Evolutionary conservation across 257 asterid species (phyloP), one percentile per base, ranked within the genome.

Genomic region (Ligustrum vulgare): DNA sequence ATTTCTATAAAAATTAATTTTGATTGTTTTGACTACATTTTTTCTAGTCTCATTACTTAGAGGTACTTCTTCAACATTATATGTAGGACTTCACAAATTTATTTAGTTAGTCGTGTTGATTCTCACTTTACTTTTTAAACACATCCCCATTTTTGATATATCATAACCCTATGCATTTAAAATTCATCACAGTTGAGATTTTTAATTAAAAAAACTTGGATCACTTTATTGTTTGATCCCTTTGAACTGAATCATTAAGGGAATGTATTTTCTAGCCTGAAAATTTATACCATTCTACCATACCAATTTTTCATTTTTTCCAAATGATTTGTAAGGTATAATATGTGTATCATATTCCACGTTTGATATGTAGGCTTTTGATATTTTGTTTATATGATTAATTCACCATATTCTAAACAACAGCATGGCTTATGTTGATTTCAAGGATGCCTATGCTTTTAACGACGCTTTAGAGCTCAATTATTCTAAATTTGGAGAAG

Each of bases 351-450:
- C 62, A 51, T 51, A 51, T 18, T 18, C 8, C 23, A 49, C n/a
- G 7, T 23, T 18, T n/a, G n/a, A n/a, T n/a, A n/a, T n/a, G n/a
- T n/a, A n/a, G n/a, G n/a, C n/a, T n/a, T n/a, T n/a, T n/a, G n/a
- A 51, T 51, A 51, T 51, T 51, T 51, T 6, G 8, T 51, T 51
- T 18, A 51, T 51, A 23, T 51, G 62, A 51, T 51, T 8, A 33
- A 66, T 64, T 34, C 67, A 67, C 28, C 56, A 11, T 41, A 20
- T 75, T 35, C 2, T 22, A 2, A 6, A 45, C 13, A 58, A 49
- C 87, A 92, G 98, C 80, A 82, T 94, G 33, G 97, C 97, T 25
- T 92, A 83, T 79, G 45, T 94, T 8, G 85, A 86, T 60, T 94
- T 92, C 43, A 65, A 77, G 31, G 89, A 87, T 70, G 47, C 47